Percentiles rank a stretch among this genome's conserved stretches.
Evolutionary conservation across 176 grass and related monocot species (phyloP).

Genomic region (Panicum miliaceum): DNA sequence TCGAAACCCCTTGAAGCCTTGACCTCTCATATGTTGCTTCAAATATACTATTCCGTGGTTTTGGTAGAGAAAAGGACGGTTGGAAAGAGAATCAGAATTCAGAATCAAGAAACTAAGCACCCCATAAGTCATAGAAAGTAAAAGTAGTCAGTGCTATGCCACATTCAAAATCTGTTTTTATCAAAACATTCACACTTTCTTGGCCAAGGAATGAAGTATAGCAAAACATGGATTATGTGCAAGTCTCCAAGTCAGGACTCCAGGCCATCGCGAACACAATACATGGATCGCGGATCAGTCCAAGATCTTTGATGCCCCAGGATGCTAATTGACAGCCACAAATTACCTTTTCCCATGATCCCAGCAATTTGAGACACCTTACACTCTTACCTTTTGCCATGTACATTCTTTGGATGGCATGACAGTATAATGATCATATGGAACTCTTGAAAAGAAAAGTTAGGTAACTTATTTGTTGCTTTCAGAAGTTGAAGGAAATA

Average conservation of each 20-base stretch:
- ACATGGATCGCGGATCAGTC: neutral
- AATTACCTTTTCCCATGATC: constrained; percentile 34
- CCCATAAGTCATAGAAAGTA: neutral
- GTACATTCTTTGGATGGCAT: constrained; percentile 85
- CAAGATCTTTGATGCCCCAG: constrained; percentile 24
- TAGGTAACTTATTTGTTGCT: constrained; percentile 59
- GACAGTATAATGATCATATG: constrained; percentile 72
- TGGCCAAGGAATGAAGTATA: neutral
- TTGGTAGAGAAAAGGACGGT: neutral
- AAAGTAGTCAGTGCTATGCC: neutral
- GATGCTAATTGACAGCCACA: constrained; percentile 20
- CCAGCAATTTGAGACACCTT: constrained; percentile 42
- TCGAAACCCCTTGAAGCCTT: neutral
- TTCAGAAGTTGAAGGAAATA: constrained; percentile 51
- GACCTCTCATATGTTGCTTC: neutral
- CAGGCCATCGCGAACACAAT: constrained; percentile 1
- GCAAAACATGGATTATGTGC: neutral
- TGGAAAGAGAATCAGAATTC: constrained; percentile 19
- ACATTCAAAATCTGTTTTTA: constrained; percentile 18
- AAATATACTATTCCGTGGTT: neutral
- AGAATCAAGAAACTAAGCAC: constrained; percentile 13
- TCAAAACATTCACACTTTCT: constrained; percentile 2
- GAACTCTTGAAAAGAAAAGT: constrained; percentile 98
- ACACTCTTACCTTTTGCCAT: constrained; percentile 95
- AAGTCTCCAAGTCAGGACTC: neutral